A percentile compares a stretch with the other conserved stretches of the same genome.
Evolutionary conservation across 2,329 filamentous ascomycete genomes (phyloP).

Genomic region (Ophiosphaerella narmari): DNA sequence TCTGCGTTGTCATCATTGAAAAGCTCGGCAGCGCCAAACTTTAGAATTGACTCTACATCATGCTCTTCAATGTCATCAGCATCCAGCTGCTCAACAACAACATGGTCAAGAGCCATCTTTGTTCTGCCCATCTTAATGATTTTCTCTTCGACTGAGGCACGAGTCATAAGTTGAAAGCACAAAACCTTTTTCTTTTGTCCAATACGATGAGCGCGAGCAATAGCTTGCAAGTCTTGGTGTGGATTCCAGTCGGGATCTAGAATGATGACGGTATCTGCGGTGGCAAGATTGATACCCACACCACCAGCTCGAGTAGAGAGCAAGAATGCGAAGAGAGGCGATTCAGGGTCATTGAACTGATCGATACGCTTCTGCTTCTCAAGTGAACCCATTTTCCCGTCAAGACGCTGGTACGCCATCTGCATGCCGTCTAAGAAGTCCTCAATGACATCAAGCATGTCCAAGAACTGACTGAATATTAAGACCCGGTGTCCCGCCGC

Average conservation of each 20-base stretch:
- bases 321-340: constrained; percentile 84
- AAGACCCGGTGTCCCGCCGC: constrained; percentile 87
- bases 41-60: constrained; percentile 85
- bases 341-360: constrained; percentile 84
- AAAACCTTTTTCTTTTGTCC: constrained; percentile 95
- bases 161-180: constrained; percentile 92
- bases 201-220: constrained; percentile 93
- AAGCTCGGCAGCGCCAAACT: constrained; percentile 82
- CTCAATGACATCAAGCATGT: constrained; percentile 84
- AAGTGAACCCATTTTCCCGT: constrained; percentile 78
- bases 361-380: constrained; percentile 96
- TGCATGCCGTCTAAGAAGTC: constrained; percentile 83
- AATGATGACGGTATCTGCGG: constrained; percentile 96
- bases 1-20: constrained; percentile 76
- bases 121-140: constrained; percentile 95
- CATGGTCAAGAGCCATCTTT: constrained; percentile 95
- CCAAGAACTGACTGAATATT: constrained; percentile 94
- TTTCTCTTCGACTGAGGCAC: constrained; percentile 87
- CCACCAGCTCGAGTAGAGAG: constrained; percentile 93
- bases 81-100: constrained; percentile 90
- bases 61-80: constrained; percentile 76
- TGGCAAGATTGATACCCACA: constrained; percentile 96
- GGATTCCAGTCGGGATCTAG: constrained; percentile 97
- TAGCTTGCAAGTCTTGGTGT: constrained; percentile 94
- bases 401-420: constrained; percentile 76